Evolutionary conservation across 192 early-diverging fungal genomes (phyloP).

Genomic region (Umbelopsis sp.): DNA sequence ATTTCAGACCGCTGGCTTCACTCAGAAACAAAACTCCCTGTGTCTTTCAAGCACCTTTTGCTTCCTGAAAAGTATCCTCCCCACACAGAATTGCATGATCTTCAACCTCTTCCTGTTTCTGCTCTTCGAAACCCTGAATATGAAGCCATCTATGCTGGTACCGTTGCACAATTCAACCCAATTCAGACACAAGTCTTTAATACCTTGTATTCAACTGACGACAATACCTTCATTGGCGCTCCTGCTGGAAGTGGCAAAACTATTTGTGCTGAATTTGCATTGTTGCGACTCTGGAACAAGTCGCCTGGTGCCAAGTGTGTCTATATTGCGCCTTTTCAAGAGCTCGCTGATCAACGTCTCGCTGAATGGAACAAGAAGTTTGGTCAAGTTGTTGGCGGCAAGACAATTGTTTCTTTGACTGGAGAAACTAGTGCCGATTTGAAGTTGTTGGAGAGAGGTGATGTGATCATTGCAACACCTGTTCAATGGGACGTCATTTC

Average conservation of each 20-base stretch:
- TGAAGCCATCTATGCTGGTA: constrained; percentile 80
- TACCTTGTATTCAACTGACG: constrained; percentile 82
- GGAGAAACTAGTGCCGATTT: constrained; percentile 96
- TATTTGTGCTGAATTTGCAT: constrained; percentile 92
- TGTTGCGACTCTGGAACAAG: constrained; percentile 78
- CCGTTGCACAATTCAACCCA: constrained; percentile 97
- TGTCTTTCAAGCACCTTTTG: constrained; percentile 92
- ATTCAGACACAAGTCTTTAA: constrained; percentile 99
- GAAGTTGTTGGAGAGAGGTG: constrained; percentile 79
- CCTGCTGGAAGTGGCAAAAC: constrained; percentile 99
- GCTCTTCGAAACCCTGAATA: constrained; percentile 81
- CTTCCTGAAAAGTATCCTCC: constrained; percentile 83
- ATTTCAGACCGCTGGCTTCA: constrained; percentile 97
- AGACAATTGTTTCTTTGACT: constrained; percentile 90
- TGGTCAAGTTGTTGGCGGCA: constrained; percentile 77
- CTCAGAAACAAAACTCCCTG: constrained; percentile 78
- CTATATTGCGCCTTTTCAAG: constrained; percentile 98
- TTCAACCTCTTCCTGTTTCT: constrained; percentile 88
- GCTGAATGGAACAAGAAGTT: constrained; percentile 86
- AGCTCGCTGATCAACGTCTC: constrained; percentile 94
- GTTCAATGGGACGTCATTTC: constrained; percentile 99
- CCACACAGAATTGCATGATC: constrained; percentile 89
- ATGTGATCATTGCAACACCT: constrained; percentile 98
- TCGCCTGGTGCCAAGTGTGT: constrained; percentile 72
- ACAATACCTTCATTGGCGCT: constrained; percentile 91